Base-by-base conservation (phyloP, 1,284 basidiomycete species). In the Porodaedalea pini region DNA sequence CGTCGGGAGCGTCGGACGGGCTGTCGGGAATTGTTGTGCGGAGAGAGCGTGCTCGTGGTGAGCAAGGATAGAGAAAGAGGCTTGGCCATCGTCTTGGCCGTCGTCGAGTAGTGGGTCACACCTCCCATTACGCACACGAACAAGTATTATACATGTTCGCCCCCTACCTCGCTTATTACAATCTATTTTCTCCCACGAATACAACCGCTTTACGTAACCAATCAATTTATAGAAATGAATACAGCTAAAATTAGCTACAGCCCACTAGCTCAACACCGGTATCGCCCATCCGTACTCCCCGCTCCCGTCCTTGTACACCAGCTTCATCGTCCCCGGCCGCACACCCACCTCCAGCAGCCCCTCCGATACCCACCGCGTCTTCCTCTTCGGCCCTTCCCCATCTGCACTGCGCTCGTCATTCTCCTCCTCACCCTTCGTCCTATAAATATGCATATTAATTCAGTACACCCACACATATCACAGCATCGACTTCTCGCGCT, bases 251-350 rank as follows among this genome's bases (percentile, higher is more conserved):
- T 43, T 17, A 5, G 7, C 32, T 34, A 23, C 34, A 11, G 25
- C 13, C 4, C n/a, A n/a, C n/a, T n/a, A n/a, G n/a, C n/a, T n/a
- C n/a, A n/a, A n/a, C n/a, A 15, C 48, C 55, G 40, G 39, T 13
- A 32, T 44, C 58, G 23, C 17, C 34, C 37, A 37, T 27, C 36
- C 51, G 44, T 43, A 29, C 83, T 82, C 64, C 83, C 82, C 60
- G 78, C 75, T 47, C 77, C 74, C 57, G 65, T 67, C 39, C 70
- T 69, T n/a, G 68, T 89, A 92, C 72, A 89, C 77, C 60, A 93
- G 70, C 70, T 84, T 85, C 77, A 92, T 92, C 61, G 78, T 81
- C 50, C 83, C 79, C 56, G 80, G 64, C 52, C 79, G 78, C 48
- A 94, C 79, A 61, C 85, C 82, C 61, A 92, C 78, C 57, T 76